Evolutionary conservation across 2,329 filamentous ascomycete species (phyloP).

Genomic region (Neopestalotiopsis sp.): DNA sequence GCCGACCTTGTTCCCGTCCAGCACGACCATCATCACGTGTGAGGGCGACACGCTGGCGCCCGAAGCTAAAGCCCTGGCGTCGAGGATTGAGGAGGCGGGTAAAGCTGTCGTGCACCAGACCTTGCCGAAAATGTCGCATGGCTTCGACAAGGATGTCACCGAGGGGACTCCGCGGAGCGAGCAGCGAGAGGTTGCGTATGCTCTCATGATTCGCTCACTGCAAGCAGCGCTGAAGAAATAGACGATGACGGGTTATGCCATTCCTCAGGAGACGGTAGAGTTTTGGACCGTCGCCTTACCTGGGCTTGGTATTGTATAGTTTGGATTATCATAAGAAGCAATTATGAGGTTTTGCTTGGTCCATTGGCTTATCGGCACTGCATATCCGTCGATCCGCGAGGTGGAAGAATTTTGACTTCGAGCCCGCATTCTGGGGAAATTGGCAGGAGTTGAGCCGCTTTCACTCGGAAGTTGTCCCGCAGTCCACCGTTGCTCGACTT

Average conservation of each 20-base stretch:
- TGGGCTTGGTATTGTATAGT: background rate
- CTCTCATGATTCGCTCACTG: conserved; percentile 1
- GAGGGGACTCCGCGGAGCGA: conserved; percentile 16
- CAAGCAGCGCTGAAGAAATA: background rate
- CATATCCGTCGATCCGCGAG: background rate
- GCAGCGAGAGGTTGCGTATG: conserved; percentile 17
- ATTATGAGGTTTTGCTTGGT: background rate
- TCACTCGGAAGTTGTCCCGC: background rate
- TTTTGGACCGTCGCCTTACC: background rate
- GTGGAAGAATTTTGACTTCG: background rate
- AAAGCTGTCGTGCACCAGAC: conserved; percentile 17
- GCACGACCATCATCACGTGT: conserved; percentile 21
- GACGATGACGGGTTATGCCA: background rate
- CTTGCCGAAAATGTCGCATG: conserved; percentile 19
- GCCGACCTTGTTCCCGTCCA: conserved; percentile 20
- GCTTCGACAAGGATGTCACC: conserved; percentile 20
- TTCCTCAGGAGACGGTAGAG: background rate
- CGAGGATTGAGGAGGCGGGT: conserved; percentile 5
- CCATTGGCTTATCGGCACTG: background rate
- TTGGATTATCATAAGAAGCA: background rate
- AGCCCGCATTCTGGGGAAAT: background rate
- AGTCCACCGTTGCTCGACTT: background rate
- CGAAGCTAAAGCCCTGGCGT: conserved; percentile 19
- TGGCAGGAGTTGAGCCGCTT: background rate
- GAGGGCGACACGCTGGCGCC: conserved; percentile 23